Conservation (phyloP, 2,329 filamentous ascomycete genomes). For the Cladosporium sp. region DNA sequence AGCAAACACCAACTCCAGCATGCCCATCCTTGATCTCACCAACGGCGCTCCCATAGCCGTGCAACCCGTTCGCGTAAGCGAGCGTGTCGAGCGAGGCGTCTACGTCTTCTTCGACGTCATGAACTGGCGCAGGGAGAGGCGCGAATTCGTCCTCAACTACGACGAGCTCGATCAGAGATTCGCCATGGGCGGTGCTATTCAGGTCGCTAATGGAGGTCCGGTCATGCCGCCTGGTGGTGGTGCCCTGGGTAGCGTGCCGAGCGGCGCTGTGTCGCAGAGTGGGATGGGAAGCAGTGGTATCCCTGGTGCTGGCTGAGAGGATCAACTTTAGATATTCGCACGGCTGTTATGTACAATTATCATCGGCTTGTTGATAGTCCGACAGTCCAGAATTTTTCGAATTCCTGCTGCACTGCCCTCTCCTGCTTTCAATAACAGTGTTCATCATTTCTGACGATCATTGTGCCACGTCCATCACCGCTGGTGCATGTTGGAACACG, state of each 20-base stretch:
- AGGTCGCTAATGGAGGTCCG: constrained; percentile 8
- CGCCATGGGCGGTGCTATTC: constrained; percentile 9
- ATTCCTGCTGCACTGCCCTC: too few species aligned
- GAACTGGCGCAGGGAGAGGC: constrained; percentile 50
- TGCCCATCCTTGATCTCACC: constrained; percentile 26
- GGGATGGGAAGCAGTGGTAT: constrained; percentile 11
- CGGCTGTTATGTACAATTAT: too few species aligned
- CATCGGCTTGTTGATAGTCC: too few species aligned
- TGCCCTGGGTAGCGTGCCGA: constrained; percentile 1
- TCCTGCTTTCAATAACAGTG: too few species aligned
- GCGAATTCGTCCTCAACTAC: constrained; percentile 51
- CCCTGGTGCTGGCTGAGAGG: constrained; percentile 8
- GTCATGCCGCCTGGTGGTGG: constrained; percentile 6
- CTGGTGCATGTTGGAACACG: too few species aligned
- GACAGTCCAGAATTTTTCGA: too few species aligned
- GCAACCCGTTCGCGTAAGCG: constrained; percentile 41
- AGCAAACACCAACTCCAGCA: constrained; percentile 24
- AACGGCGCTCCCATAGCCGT: constrained; percentile 22
- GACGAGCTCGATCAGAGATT: constrained; percentile 43
- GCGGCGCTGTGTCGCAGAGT: constrained; percentile 6
- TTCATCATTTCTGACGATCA: too few species aligned
- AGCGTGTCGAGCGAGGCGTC: constrained; percentile 47
- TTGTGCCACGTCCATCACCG: too few species aligned
- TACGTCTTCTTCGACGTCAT: constrained; percentile 54
- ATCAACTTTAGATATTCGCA: too few species aligned